Conservation (phyloP, 2,329 filamentous ascomycete species). For the Epichloe sibirici region DNA sequence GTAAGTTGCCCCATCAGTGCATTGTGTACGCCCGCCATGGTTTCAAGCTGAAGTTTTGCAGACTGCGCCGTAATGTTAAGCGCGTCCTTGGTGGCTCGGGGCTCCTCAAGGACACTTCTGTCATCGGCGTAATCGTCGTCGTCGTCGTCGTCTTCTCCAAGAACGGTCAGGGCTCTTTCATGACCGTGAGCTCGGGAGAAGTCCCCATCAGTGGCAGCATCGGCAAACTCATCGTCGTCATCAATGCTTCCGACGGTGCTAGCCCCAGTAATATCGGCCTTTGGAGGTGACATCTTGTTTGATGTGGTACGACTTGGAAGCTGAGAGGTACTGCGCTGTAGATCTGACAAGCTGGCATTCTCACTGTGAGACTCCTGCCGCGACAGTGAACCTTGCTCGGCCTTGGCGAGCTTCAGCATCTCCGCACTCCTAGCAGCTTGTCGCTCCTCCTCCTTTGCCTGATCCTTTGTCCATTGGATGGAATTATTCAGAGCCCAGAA, state of each 20-base stretch:
- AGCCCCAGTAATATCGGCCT: slow-evolving; percentile 23
- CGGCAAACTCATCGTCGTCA: slow-evolving; percentile 42
- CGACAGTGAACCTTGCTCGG: slow-evolving; percentile 50
- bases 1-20: slow-evolving; percentile 58
- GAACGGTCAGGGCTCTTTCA: slow-evolving; percentile 19
- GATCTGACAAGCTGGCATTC: slow-evolving; percentile 37
- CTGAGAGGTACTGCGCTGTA: slow-evolving; percentile 32
- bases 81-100: slow-evolving; percentile 73
- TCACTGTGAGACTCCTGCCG: slow-evolving; percentile 37
- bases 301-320: slow-evolving; percentile 20
- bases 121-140: slow-evolving; percentile 65
- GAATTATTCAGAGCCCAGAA: slow-evolving; percentile 99
- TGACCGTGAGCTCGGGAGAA: slow-evolving; percentile 24
- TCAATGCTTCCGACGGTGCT: slow-evolving; percentile 38
- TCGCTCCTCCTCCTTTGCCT: slow-evolving; percentile 79
- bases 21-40: slow-evolving; percentile 74
- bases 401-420: slow-evolving; percentile 64
- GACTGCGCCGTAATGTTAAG: slow-evolving; percentile 97
- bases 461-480: slow-evolving; percentile 96
- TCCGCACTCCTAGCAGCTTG: slow-evolving; percentile 65
- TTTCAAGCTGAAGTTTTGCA: slow-evolving; percentile 81
- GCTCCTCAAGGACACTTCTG: slow-evolving; percentile 62
- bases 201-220: slow-evolving; percentile 33
- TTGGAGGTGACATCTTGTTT: slow-evolving; percentile 18
- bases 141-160: slow-evolving; percentile 47